Base-by-base conservation (phyloP, 2,329 filamentous ascomycete species). In the Fusarium sp. region DNA sequence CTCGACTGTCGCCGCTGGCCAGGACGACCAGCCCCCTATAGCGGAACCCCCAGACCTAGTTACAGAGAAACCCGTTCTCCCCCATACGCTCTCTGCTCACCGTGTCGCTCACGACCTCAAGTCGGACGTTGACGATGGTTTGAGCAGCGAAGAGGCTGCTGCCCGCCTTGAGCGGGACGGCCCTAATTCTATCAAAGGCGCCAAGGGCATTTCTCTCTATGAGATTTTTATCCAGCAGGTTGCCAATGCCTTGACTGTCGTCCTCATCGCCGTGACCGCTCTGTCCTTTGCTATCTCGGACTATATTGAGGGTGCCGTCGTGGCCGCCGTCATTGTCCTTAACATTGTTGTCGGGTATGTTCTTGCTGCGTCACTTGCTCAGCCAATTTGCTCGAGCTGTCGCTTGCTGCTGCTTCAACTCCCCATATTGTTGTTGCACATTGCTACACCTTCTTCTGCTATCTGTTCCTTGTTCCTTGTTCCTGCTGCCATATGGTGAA, bases 211-310 rank as follows among this genome's bases (percentile, higher is more conserved):
- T 80, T 92, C 90, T 78, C 74, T 90, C 79, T 91, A 89, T 87
- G 87, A 90, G 81, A 91, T 93, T 81, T 85, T 93, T 80, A 79
- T 93, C 80, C 90, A 89, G 75, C 90, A 93, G 82, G 86, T 92
- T 71, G 91, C 90, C 69, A 93, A 93, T 81, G 91, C 89, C 81
- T 82, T 93, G 79, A 93, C 90, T 67, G 83, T 91, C 76, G 89
- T 92, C 65, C 88, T 94, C 70, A 83, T 93, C 69, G 88, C 92
- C 73, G 91, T 91, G 73, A 92, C 92, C 88, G 88, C 87, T 60
- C 81, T 88, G 60, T 88, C 86, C 47, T 91, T 89, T 79, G 86
- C 84, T 75, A 91, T 90, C 69, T 74, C 83, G 71, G 89, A 89
- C 75, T 89, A 84, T 73, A 83, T 89, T 75, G 88, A 90, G 80